A percentile compares a stretch with the other conserved stretches of the same genome.
Conservation (phyloP, 2,329 filamentous ascomycete species). For the Ceratocystis eucalypticola region DNA sequence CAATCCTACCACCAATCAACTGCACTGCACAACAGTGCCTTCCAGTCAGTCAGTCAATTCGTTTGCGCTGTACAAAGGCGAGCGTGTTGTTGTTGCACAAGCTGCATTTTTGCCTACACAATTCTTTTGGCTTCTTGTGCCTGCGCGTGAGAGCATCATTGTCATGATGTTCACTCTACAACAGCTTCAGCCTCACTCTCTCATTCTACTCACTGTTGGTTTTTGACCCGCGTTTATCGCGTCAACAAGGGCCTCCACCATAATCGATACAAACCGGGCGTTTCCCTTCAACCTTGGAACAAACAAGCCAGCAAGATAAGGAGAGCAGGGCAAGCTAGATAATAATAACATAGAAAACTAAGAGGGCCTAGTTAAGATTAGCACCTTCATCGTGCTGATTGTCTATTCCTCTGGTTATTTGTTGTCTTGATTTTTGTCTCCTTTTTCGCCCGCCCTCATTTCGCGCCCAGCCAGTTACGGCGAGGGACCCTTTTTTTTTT, state of each 20-base stretch:
- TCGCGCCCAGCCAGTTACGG: neutral
- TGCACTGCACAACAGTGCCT: no score
- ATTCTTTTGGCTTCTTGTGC: neutral
- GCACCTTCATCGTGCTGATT: neutral
- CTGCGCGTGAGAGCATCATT: neutral
- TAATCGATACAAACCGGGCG: neutral
- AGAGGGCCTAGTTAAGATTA: neutral
- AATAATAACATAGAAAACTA: neutral
- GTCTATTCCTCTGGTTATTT: neutral
- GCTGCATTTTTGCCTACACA: neutral
- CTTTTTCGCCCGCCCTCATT: conserved; percentile 2
- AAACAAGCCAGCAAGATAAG: neutral
- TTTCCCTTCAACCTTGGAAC: neutral
- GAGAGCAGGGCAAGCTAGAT: neutral
- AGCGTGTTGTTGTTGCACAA: neutral
- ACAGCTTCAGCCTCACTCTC: neutral
- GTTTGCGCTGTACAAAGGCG: no score
- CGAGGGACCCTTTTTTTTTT: neutral
- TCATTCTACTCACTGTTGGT: neutral
- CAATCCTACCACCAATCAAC: no score
- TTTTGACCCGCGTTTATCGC: neutral
- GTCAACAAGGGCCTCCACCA: neutral
- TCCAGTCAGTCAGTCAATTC: no score
- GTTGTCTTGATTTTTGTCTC: conserved; percentile 1
- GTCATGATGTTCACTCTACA: neutral